Evolutionary conservation across 805 yeast genomes (phyloP).

Genomic region (Sporopachydermia lactativora): DNA sequence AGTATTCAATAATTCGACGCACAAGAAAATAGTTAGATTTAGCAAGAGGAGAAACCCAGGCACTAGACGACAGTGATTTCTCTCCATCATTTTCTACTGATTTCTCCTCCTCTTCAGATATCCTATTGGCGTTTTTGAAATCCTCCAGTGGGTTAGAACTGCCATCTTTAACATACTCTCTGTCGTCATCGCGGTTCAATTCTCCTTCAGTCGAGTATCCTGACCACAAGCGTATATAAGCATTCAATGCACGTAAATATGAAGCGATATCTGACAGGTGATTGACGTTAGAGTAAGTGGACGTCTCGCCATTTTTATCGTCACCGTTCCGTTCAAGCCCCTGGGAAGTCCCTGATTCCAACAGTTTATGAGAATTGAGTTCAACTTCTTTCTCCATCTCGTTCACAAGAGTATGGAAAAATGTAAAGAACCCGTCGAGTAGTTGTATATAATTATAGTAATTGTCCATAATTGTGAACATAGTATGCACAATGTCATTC

Average conservation of each 20-base stretch:
- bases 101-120: slow-evolving; percentile 10
- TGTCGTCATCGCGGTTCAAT: slow-evolving; percentile 24
- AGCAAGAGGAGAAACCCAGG: slow-evolving; percentile 63
- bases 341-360: no score
- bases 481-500: slow-evolving; percentile 57
- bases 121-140: no score
- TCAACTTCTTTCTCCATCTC: slow-evolving; percentile 14
- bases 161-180: slow-evolving; percentile 40
- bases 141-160: slow-evolving; percentile 9
- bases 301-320: neutral
- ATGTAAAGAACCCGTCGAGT: slow-evolving; percentile 58
- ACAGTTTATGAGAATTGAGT: slow-evolving; percentile 7
- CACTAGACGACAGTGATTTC: no score
- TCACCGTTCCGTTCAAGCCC: no score
- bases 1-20: slow-evolving; percentile 49
- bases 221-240: no score
- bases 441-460: slow-evolving; percentile 72
- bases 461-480: slow-evolving; percentile 65
- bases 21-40: slow-evolving; percentile 41
- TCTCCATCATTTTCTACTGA: slow-evolving; percentile 11
- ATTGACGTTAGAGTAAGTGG: slow-evolving; percentile 8
- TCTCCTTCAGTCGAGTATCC: slow-evolving; percentile 13
- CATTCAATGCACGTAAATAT: no score
- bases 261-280: no score
- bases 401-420: slow-evolving; percentile 40